Evolutionary conservation across 768 basidiomycete genomes (phyloP).

Genomic region (Termitomyces titanicus): DNA sequence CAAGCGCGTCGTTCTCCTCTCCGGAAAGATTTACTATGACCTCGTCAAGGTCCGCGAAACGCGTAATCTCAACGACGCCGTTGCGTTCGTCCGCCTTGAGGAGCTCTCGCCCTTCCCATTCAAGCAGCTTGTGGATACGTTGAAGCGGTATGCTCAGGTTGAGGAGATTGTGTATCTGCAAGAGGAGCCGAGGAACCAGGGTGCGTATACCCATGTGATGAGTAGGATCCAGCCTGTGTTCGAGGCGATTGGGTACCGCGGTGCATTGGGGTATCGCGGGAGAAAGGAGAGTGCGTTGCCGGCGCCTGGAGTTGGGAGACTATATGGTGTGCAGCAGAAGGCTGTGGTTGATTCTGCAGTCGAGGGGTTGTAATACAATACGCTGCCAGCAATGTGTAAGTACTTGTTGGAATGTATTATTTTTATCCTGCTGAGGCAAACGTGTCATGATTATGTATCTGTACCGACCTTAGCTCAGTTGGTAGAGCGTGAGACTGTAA

Average conservation of each 20-base stretch:
- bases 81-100: conserved; percentile 77
- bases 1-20: conserved; percentile 67
- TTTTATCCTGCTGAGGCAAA: too few species aligned
- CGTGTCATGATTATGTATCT: too few species aligned
- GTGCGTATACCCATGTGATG: conserved; percentile 67
- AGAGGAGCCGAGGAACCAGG: conserved; percentile 89
- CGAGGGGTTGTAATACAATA: neutral
- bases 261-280: conserved; percentile 53
- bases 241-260: conserved; percentile 27
- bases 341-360: conserved; percentile 59
- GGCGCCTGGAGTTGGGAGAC: conserved; percentile 69
- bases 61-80: conserved; percentile 39
- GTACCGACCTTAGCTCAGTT: conserved; percentile 10
- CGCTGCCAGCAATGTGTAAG: too few species aligned
- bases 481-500: conserved; percentile 14
- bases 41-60: conserved; percentile 66
- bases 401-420: too few species aligned
- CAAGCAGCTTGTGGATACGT: conserved; percentile 36
- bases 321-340: conserved; percentile 65
- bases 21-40: conserved; percentile 89
- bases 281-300: conserved; percentile 70
- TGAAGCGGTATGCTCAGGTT: conserved; percentile 42
- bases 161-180: conserved; percentile 66
- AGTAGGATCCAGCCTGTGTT: conserved; percentile 54
- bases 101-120: conserved; percentile 91